Evolutionary conservation across 2,329 filamentous ascomycete genomes (phyloP).

Genomic region (Aspergillaceae sp.): DNA sequence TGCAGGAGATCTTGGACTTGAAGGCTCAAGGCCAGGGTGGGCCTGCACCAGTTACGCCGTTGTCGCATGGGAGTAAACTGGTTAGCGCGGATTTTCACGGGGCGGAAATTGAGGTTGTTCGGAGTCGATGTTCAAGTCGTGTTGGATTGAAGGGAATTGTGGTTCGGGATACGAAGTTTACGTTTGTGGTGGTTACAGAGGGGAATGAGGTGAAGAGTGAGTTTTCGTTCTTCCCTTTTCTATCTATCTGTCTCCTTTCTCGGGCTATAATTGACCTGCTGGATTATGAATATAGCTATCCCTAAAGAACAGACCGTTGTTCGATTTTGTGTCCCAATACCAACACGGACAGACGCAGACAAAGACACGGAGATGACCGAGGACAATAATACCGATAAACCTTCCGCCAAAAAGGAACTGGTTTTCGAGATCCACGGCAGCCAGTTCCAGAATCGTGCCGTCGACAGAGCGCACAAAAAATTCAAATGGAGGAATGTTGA

Average conservation of each 20-base stretch:
- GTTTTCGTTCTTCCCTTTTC: slow-evolving; percentile 12
- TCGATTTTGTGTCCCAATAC: slow-evolving; percentile 58
- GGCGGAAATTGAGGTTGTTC: slow-evolving; percentile 69
- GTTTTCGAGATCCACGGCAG: slow-evolving; percentile 81
- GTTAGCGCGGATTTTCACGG: slow-evolving; percentile 87
- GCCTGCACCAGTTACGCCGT: slow-evolving; percentile 46
- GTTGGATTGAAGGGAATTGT: slow-evolving; percentile 83
- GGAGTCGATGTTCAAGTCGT: slow-evolving; percentile 69
- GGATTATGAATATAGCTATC: slow-evolving; percentile 41
- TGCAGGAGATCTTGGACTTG: slow-evolving; percentile 66
- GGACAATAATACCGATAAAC: slow-evolving; percentile 4
- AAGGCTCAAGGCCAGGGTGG: slow-evolving; percentile 24
- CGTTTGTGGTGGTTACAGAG: slow-evolving; percentile 73
- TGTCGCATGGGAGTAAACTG: slow-evolving; percentile 50
- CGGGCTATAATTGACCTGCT: no score
- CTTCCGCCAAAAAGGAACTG: slow-evolving; percentile 39
- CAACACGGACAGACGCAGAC: slow-evolving; percentile 5
- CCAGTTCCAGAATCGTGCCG: slow-evolving; percentile 73
- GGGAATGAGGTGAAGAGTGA: slow-evolving; percentile 60
- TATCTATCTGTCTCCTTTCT: no score
- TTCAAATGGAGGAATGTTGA: slow-evolving; percentile 77
- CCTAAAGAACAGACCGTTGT: slow-evolving; percentile 91
- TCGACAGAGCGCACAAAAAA: slow-evolving; percentile 81
- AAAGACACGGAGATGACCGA: slow-evolving; percentile 13
- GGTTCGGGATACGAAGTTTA: slow-evolving; percentile 76